phyloP scores from a whole-genome alignment of 306 rosid genomes.

The Potentilla sterilis region DNA sequence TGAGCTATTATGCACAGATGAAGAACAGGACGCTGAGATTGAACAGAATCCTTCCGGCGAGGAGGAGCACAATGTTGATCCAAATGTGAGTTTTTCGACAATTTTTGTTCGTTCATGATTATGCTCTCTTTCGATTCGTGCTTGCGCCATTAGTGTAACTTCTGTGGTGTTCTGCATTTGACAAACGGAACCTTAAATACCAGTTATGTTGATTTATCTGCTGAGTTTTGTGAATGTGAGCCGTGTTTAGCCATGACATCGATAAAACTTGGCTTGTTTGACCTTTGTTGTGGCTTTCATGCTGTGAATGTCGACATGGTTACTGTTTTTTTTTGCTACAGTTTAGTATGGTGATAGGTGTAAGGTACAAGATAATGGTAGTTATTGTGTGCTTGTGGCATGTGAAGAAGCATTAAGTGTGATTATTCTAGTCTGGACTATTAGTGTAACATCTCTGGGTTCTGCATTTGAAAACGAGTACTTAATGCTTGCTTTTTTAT shows the following conservation, averaged over 20 bases:
- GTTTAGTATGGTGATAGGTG: too few relatives aligned
- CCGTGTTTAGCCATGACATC: neutral
- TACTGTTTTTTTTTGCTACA: neutral
- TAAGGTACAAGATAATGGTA: too few relatives aligned
- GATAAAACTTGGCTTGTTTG: neutral
- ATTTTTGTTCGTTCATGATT: neutral
- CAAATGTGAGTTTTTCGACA: slow-evolving; percentile 21
- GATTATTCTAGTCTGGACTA: too few relatives aligned
- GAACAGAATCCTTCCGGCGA: slow-evolving; percentile 24
- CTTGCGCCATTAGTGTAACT: neutral
- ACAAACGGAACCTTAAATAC: neutral
- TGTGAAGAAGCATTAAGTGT: neutral
- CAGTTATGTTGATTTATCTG: neutral
- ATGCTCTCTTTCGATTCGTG: neutral
- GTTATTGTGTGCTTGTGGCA: too few relatives aligned
- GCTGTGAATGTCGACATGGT: neutral
- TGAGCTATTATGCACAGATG: slow-evolving; percentile 29
- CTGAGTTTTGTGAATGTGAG: neutral
- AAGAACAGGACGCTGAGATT: slow-evolving; percentile 13
- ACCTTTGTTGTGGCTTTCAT: neutral
- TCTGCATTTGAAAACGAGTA: too few relatives aligned
- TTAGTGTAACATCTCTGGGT: too few relatives aligned
- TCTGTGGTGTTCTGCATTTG: too few relatives aligned
- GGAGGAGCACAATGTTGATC: slow-evolving; percentile 8
- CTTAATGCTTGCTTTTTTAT: too few relatives aligned